Percentiles rank a stretch among this genome's conserved stretches.
These are phyloP conservation scores for Auricularia sp. DNA, from an alignment of 768 basidiomycete species.

Conservation along the genomic window DNA sequence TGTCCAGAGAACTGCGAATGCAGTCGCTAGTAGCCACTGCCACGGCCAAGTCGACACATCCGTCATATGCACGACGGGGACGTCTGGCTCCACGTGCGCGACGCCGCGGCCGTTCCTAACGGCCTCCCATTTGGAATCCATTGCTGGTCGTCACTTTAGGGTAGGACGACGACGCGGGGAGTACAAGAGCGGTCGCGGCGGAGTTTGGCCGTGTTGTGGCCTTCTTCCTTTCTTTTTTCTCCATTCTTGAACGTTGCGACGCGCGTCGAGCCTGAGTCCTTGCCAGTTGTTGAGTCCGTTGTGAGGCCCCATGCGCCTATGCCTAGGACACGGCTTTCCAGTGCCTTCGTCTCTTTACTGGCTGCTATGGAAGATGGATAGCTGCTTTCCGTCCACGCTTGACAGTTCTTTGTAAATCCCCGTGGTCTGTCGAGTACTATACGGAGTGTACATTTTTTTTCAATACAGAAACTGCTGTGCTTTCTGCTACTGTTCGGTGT, in stretches of 20 bases:
- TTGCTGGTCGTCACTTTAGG: neutral
- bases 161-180: neutral
- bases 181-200: neutral
- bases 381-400: neutral
- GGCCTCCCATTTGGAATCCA: neutral
- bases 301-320: neutral
- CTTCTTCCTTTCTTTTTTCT: neutral
- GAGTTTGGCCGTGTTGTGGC: neutral
- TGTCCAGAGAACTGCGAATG: neutral
- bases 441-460: neutral
- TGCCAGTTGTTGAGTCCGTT: neutral
- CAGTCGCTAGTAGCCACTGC: neutral
- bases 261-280: neutral
- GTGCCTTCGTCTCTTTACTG: slow-evolving; percentile 3
- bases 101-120: neutral
- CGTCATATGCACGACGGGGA: neutral
- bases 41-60: neutral
- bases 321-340: neutral
- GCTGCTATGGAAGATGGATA: neutral
- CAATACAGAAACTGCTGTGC: no score
- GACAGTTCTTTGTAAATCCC: neutral
- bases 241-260: neutral
- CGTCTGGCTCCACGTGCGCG: neutral
- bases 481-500: no score
- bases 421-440: slow-evolving; percentile 2